Base-by-base conservation (phyloP, 2,329 filamentous ascomycete genomes). In the Chaetomium globosum region DNA sequence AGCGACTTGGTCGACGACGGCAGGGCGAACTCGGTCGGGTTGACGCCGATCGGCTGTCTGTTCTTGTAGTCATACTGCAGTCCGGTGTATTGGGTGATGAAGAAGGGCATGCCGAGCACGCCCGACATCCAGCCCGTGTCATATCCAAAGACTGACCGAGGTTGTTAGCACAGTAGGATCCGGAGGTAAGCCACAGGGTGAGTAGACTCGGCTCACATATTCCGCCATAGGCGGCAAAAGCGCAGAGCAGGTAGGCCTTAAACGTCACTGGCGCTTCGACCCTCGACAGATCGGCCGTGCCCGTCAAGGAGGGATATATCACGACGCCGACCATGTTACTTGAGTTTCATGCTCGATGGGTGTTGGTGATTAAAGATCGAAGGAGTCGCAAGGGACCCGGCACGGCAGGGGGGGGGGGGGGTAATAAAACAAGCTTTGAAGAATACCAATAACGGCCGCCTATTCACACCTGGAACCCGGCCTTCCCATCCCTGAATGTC, bases 201-300 rank as follows among this genome's bases (percentile, higher is more conserved):
- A 13, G 9, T 12, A 19, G 13, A 43, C 39, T 5, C 53, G 9
- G 67, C 71, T 68, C 65, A 73, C 71, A 83, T 72, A 86, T 83
- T 74, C 84, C 84, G 71, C 84, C 84, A 73, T 86, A 86, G 48
- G 84, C 82, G 21, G 84, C 84, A 72, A 87, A 87, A 64, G 82
- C 83, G 72, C 84, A 86, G 77, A 87, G 83, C 43, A 86, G 69
- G 74, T 86, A 87, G 13, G 86, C 85, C 78, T 85, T 85, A 71
- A 82, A 63, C 62, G 84, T 85, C 63, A 86, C 81, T 9, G 84
- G 83, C 31, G 84, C 83, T 73, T 86, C 84, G 70, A 89, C 80
- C 71, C 83, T 83, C 70, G 76, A 77, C 70, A 82, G 78, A 72
- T 86, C 82, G 72, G 77, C 71, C 64, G 81, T 80, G 66, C 80